These are phyloP conservation scores for Rubroboletus pulcherrimus DNA, from an alignment of 768 basidiomycete genomes.

Conservation along the genomic window DNA sequence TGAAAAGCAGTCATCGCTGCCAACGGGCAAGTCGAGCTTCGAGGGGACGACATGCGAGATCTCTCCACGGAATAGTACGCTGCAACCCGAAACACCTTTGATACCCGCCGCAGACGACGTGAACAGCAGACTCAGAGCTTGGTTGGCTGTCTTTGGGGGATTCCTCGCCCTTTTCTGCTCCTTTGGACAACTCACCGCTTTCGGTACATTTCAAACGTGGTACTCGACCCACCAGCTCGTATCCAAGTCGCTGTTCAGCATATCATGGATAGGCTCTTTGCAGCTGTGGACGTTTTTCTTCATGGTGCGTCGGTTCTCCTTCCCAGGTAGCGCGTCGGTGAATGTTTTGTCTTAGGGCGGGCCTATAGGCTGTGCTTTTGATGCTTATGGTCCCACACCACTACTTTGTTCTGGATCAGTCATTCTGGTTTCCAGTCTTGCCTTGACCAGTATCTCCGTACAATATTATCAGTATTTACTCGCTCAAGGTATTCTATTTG, in stretches of 20 bases:
- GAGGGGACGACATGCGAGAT: constrained; percentile 16
- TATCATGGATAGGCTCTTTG: constrained; percentile 69
- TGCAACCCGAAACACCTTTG: constrained; percentile 17
- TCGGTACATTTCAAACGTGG: constrained; percentile 70
- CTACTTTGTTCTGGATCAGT: constrained; percentile 51
- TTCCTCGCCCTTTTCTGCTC: constrained; percentile 65
- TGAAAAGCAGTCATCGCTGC: constrained; percentile 27
- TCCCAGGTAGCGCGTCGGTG: not conserved
- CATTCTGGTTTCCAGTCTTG: constrained; percentile 47
- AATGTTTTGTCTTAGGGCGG: constrained; percentile 45
- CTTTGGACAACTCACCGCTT: constrained; percentile 69
- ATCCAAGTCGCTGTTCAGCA: constrained; percentile 46
- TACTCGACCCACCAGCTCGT: constrained; percentile 58
- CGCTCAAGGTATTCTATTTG: constrained; percentile 62
- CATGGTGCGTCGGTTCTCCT: constrained; percentile 42
- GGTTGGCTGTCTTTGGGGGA: constrained; percentile 58
- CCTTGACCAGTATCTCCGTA: constrained; percentile 56
- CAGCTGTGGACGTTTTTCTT: constrained; percentile 71
- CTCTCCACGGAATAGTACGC: constrained; percentile 23
- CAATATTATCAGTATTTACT: constrained; percentile 60
- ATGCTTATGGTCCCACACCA: constrained; percentile 53
- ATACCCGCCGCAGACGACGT: constrained; percentile 8
- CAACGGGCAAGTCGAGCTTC: constrained; percentile 19
- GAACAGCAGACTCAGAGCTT: constrained; percentile 24
- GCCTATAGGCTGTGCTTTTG: constrained; percentile 57